These are phyloP conservation scores for Fusarium fujikuroi DNA, from an alignment of 2,329 filamentous ascomycete species.

Conservation along the genomic window DNA sequence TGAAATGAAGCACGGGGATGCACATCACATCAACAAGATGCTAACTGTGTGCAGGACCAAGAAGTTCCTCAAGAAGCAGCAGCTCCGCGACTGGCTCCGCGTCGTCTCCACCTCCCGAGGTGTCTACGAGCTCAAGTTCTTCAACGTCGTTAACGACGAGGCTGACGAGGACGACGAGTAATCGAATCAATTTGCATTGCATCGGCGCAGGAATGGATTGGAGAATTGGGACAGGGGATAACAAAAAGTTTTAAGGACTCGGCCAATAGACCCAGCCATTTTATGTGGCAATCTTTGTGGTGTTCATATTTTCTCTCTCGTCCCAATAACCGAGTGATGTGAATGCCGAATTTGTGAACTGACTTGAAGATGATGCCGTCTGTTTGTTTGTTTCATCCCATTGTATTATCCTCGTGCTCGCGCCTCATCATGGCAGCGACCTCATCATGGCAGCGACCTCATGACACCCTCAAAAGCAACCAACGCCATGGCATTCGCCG, in stretches of 20 bases:
- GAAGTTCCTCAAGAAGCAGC: constrained; percentile 99
- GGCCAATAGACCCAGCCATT: constrained; percentile 47
- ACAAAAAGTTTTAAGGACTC: constrained; percentile 43
- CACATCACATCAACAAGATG: neutral
- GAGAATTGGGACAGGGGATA: constrained; percentile 45
- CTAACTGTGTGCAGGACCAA: constrained; percentile 76
- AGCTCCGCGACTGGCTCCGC: constrained; percentile 99
- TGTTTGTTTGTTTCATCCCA: constrained; percentile 2
- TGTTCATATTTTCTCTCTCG: constrained; percentile 29
- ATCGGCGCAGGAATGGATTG: constrained; percentile 47
- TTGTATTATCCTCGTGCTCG: neutral
- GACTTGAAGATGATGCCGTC: neutral
- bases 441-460: constrained; percentile 78
- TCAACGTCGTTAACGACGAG: constrained; percentile 99
- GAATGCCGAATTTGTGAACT: neutral
- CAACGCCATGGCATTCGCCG: constrained; percentile 93
- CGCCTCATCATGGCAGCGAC: constrained; percentile 57
- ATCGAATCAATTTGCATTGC: constrained; percentile 53
- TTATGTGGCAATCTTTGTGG: constrained; percentile 46
- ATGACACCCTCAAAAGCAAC: constrained; percentile 94
- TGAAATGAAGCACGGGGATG: neutral
- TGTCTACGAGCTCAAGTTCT: constrained; percentile 99
- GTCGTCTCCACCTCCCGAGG: constrained; percentile 98
- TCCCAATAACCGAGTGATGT: neutral
- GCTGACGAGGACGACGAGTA: constrained; percentile 99